Evolutionary conservation across 2,329 filamentous ascomycete species (phyloP).

Genomic region (Didymellaceae sp.): DNA sequence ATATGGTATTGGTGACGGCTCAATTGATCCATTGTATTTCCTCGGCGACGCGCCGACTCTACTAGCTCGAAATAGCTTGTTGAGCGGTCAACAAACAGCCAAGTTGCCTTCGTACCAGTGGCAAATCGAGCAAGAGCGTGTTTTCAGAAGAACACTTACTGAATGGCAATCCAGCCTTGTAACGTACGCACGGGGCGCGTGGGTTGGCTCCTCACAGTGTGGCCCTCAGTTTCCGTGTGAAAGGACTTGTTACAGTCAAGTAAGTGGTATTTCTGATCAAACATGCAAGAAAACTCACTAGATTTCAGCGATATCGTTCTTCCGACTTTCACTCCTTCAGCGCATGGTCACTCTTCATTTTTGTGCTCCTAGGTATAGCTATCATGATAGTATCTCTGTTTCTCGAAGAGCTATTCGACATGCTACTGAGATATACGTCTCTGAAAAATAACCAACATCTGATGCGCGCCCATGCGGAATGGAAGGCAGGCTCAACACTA

Average conservation of each 20-base stretch:
- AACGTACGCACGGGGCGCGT: background rate
- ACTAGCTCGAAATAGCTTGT: background rate
- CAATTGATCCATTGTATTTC: background rate
- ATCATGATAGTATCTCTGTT: background rate
- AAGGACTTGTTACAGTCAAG: background rate
- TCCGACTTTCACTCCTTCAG: background rate
- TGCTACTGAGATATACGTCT: background rate
- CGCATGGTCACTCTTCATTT: background rate
- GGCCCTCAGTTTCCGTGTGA: background rate
- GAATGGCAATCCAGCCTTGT: background rate
- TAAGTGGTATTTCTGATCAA: background rate
- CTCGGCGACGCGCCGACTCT: background rate
- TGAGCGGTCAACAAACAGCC: background rate
- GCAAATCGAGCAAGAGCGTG: background rate
- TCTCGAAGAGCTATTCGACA: background rate
- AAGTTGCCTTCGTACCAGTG: background rate
- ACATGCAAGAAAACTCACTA: background rate
- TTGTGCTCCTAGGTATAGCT: background rate
- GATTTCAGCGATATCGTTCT: background rate
- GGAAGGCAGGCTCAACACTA: constrained; percentile 23
- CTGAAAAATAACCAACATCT: background rate
- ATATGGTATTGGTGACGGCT: background rate
- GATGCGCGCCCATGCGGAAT: constrained; percentile 18
- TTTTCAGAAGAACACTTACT: background rate
- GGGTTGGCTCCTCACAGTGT: background rate